Percentiles rank a stretch among this genome's conserved stretches.
These are phyloP conservation scores for Lithospermum erythrorhizon DNA, from an alignment of 257 asterid genomes.

Conservation along the genomic window DNA sequence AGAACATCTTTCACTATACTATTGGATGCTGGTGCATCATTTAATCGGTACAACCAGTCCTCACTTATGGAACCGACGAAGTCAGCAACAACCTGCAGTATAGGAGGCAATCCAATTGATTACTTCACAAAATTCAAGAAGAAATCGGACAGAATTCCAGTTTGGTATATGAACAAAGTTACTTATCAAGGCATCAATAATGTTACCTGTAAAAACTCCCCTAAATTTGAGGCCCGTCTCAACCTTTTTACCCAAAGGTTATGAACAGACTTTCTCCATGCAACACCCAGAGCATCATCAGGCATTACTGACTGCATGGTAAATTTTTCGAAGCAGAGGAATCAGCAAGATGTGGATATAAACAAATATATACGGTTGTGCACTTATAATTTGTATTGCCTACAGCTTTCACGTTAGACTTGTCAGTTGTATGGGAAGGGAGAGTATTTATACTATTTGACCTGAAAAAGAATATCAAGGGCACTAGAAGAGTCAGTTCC, in stretches of 20 bases:
- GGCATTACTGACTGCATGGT: slow-evolving; percentile 76
- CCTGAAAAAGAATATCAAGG: no score
- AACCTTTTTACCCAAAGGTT: slow-evolving; percentile 90
- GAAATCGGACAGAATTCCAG: background rate
- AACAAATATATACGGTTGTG: background rate
- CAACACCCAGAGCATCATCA: slow-evolving; percentile 56
- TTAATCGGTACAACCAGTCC: slow-evolving; percentile 51
- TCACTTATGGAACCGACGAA: slow-evolving; percentile 67
- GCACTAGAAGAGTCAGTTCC: no score
- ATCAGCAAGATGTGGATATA: slow-evolving; percentile 3
- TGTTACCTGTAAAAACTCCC: slow-evolving; percentile 71
- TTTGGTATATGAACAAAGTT: background rate
- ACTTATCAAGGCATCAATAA: slow-evolving; percentile 5
- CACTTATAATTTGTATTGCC: slow-evolving; percentile 2
- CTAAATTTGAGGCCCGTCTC: slow-evolving; percentile 70
- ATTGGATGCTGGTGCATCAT: slow-evolving; percentile 21
- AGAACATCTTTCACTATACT: slow-evolving; percentile 42
- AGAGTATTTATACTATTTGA: no score
- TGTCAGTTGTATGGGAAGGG: no score
- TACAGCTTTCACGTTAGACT: no score
- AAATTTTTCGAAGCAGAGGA: slow-evolving; percentile 8
- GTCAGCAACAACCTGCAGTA: slow-evolving; percentile 73
- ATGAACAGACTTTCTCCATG: slow-evolving; percentile 81
- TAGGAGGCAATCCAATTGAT: background rate
- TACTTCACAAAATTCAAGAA: background rate